Evolutionary conservation across 1,284 basidiomycete species (phyloP), one percentile per base, ranked within the genome.

Genomic region (Heterobasidion occidentale): DNA sequence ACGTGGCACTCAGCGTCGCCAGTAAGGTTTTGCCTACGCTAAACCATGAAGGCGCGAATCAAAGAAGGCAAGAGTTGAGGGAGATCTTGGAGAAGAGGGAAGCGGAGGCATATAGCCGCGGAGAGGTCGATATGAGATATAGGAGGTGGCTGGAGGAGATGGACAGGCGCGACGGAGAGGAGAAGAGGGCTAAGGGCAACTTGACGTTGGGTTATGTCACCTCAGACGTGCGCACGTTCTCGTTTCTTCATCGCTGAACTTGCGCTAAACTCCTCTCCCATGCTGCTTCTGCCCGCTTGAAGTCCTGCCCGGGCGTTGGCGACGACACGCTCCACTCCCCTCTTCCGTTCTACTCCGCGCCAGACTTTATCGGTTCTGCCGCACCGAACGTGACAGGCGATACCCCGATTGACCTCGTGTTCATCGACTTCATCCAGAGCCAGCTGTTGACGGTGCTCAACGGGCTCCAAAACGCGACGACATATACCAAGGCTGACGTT

Each of bases 161-260:
- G 84, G 71, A 75, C 57, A 66, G 60, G 58, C 66, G 69, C 46
- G 63, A 70, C 56, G 63, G 61, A 8, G 60, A 67, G 17, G 71
- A 70, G 61, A 68, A 67, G 47, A 65, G 77, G 35, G 71, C 69
- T 8, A 71, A 74, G 49, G 57, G 63, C 36, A 79, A 84, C 61
- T 63, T 80, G 64, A 88, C 84, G 0, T 67, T 84, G 27, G 88
- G 88, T 62, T 90, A 90, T 65, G 85, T 88, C n/a, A 90, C 88
- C 1, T 64, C 68, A 0, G 88, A 90, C 64, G 85, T 87, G 60
- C 65, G 85, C 68, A 5, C 9, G 14, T 15, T 44, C 14, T 44
- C 50, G 55, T 17, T n/a, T 7, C 33, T 36, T 15, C 19, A 47
- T 36, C 11, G 12, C 17, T 34, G 12, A 12, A 14, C 35, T 36